A percentile compares a stretch with the other conserved stretches of the same genome.
phyloP scores from a whole-genome alignment of 2,329 filamentous ascomycete species.

The Xylariaceae sp. region DNA sequence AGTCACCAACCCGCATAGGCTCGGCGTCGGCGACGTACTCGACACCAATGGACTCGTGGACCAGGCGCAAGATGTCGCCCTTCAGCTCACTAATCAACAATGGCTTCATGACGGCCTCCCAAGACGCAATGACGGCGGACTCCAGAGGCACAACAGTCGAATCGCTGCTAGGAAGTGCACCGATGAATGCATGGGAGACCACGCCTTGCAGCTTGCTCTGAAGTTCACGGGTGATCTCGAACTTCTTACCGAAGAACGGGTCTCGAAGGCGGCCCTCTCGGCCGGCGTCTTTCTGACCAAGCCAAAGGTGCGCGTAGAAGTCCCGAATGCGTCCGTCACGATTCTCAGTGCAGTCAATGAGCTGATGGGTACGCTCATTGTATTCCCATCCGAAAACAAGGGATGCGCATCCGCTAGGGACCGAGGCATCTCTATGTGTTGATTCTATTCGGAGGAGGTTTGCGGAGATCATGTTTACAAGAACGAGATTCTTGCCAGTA shows the following conservation, averaged over 20 bases:
- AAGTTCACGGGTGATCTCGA: conserved; percentile 9
- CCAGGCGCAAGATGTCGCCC: conserved; percentile 90
- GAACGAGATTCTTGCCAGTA: conserved; percentile 1
- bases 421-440: conserved; percentile 5
- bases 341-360: conserved; percentile 7
- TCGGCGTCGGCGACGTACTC: conserved; percentile 94
- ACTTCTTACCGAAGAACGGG: conserved; percentile 6
- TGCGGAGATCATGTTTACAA: conserved; percentile 1
- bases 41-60: conserved; percentile 95
- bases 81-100: conserved; percentile 96
- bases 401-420: conserved; percentile 7
- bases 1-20: conserved; percentile 91
- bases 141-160: conserved; percentile 90
- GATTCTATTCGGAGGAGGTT: conserved; percentile 6
- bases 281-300: neutral
- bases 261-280: conserved; percentile 7
- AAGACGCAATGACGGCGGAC: conserved; percentile 92
- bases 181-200: conserved; percentile 93
- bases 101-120: conserved; percentile 99
- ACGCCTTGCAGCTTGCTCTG: conserved; percentile 88
- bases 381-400: conserved; percentile 13
- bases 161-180: conserved; percentile 78
- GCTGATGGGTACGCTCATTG: conserved; percentile 6
- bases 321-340: conserved; percentile 8
- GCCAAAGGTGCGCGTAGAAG: conserved; percentile 15